A percentile compares a stretch with the other conserved stretches of the same genome.
These are phyloP conservation scores for Solanum chilense DNA, from an alignment of 257 asterid species.

Conservation along the genomic window DNA sequence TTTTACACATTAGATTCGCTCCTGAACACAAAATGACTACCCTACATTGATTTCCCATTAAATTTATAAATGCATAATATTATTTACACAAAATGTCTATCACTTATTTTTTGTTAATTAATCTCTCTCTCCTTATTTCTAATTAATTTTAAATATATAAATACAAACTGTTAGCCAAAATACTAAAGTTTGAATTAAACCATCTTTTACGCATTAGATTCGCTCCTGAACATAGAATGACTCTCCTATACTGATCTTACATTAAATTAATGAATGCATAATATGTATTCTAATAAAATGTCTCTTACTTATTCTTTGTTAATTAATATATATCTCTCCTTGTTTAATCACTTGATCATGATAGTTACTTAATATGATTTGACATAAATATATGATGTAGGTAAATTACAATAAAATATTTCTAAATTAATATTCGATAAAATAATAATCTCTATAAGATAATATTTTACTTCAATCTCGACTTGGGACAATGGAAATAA, in stretches of 20 bases:
- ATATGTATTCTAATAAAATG: background rate
- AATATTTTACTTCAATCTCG: no score
- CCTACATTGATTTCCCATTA: background rate
- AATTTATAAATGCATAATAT: background rate
- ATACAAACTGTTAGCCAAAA: no score
- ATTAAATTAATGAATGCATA: background rate
- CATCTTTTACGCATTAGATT: background rate
- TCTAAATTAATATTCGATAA: no score
- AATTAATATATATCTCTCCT: background rate
- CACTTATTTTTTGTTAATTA: background rate
- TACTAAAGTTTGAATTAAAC: background rate
- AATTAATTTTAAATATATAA: no score
- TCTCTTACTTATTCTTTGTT: background rate
- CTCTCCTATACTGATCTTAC: background rate
- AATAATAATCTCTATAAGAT: no score
- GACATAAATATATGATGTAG: background rate
- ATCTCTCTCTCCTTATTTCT: no score
- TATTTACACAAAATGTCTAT: background rate
- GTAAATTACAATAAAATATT: background rate
- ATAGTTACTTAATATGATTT: background rate
- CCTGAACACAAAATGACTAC: background rate
- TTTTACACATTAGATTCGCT: background rate
- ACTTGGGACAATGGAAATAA: no score
- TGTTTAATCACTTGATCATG: background rate
- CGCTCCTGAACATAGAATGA: background rate